A percentile compares a stretch with the other conserved stretches of the same genome.
phyloP scores from a whole-genome alignment of 2,329 filamentous ascomycete species.

The Knufia fluminis region DNA sequence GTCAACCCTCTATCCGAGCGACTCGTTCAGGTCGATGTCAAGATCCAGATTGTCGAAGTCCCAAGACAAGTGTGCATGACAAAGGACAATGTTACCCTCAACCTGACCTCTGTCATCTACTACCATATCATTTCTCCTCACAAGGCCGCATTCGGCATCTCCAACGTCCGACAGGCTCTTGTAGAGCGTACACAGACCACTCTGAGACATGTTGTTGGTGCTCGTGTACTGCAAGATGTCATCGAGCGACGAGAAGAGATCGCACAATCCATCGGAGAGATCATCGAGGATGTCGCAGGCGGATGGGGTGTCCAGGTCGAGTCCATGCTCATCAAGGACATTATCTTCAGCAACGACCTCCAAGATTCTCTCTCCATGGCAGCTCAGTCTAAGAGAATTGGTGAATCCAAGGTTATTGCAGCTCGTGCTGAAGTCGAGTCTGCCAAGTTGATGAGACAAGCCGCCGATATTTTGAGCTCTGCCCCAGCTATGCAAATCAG shows the following conservation, averaged over 20 bases:
- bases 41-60: conserved; percentile 96
- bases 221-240: conserved; percentile 90
- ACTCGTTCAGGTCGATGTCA: conserved; percentile 89
- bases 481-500: conserved; percentile 97
- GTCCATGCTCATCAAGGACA: conserved; percentile 98
- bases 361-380: conserved; percentile 98
- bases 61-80: conserved; percentile 98
- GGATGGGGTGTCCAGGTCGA: conserved; percentile 96
- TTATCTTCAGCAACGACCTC: conserved; percentile 90
- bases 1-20: conserved; percentile 91
- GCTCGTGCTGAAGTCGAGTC: conserved; percentile 93
- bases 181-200: conserved; percentile 97
- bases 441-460: conserved; percentile 69
- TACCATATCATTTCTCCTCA: conserved; percentile 94
- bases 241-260: conserved; percentile 98
- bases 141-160: conserved; percentile 93
- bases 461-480: conserved; percentile 82
- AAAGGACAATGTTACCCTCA: conserved; percentile 94
- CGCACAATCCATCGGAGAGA: conserved; percentile 87
- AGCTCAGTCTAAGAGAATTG: conserved; percentile 94
- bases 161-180: conserved; percentile 90
- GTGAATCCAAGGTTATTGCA: conserved; percentile 96
- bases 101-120: conserved; percentile 95
- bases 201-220: conserved; percentile 89
- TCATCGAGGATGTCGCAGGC: conserved; percentile 88